These are phyloP conservation scores for Corinectria fuckeliana DNA, from an alignment of 2,329 filamentous ascomycete genomes.

Conservation along the genomic window DNA sequence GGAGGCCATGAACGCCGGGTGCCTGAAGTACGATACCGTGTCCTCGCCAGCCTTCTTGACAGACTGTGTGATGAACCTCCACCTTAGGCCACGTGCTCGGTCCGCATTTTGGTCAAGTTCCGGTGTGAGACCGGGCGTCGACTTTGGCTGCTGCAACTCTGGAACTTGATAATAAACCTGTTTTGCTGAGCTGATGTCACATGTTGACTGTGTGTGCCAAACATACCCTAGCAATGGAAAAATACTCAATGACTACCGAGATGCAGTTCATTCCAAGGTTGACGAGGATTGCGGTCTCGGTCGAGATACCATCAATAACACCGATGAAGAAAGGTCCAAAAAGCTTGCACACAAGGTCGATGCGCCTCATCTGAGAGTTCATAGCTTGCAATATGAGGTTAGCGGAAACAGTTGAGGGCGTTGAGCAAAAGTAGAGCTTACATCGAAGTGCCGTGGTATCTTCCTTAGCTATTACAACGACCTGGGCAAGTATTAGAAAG, in stretches of 20 bases:
- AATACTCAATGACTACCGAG: conserved; percentile 59
- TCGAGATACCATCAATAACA: conserved; percentile 56
- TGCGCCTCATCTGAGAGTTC: conserved; percentile 67
- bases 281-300: conserved; percentile 54
- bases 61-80: conserved; percentile 2
- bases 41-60: conserved; percentile 22
- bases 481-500: conserved; percentile 24
- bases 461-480: conserved; percentile 39
- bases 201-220: fast-evolving
- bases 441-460: conserved; percentile 27
- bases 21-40: conserved; percentile 54
- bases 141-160: conserved; percentile 36
- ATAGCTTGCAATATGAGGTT: conserved; percentile 41
- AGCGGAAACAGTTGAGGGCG: neutral
- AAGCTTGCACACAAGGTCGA: conserved; percentile 66
- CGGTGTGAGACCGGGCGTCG: conserved; percentile 4
- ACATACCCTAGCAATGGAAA: conserved; percentile 49
- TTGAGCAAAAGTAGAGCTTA: neutral
- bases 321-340: conserved; percentile 62
- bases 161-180: conserved; percentile 39
- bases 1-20: conserved; percentile 65
- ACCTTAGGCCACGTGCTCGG: neutral
- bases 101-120: neutral
- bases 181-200: neutral
- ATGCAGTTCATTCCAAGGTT: conserved; percentile 57